Conservation (phyloP, 1,139 yeast species). For the Saccharomyces uvarum region DNA sequence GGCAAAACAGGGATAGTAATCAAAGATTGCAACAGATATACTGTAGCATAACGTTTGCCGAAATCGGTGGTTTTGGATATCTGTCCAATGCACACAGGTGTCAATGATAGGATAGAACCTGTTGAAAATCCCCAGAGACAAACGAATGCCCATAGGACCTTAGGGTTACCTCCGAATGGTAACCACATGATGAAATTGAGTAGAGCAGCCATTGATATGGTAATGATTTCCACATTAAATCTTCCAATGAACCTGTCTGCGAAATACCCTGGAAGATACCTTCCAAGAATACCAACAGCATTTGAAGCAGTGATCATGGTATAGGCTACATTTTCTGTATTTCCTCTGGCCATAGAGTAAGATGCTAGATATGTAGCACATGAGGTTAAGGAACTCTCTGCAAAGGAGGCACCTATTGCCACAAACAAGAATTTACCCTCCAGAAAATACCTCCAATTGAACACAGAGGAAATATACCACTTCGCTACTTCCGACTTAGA, state of each 20-base stretch:
- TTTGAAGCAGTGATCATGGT: slow-evolving; percentile 49
- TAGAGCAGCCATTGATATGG: slow-evolving; percentile 39
- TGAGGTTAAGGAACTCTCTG: slow-evolving; percentile 50
- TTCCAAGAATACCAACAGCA: slow-evolving; percentile 52
- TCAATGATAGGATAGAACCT: slow-evolving; percentile 35
- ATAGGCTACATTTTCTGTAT: slow-evolving; percentile 45
- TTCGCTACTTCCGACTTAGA: slow-evolving; percentile 18
- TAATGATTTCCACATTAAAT: slow-evolving; percentile 45
- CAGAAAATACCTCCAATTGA: slow-evolving; percentile 33
- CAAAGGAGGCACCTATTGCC: slow-evolving; percentile 39
- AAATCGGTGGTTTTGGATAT: slow-evolving; percentile 44
- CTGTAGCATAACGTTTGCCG: slow-evolving; percentile 45
- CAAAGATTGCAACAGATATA: slow-evolving; percentile 40
- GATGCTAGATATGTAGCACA: slow-evolving; percentile 31
- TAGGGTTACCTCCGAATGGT: slow-evolving; percentile 32
- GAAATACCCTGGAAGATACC: slow-evolving; percentile 47
- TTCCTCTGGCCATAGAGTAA: slow-evolving; percentile 35
- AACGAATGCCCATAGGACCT: slow-evolving; percentile 33
- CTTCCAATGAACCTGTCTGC: slow-evolving; percentile 51
- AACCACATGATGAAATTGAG: slow-evolving; percentile 30
- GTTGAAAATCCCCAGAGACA: slow-evolving; percentile 33
- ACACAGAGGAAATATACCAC: slow-evolving; percentile 27
- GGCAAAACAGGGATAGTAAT: slow-evolving; percentile 42
- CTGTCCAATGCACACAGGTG: slow-evolving; percentile 47
- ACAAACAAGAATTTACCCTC: slow-evolving; percentile 38